Evolutionary conservation across 345 rosid species (phyloP), one percentile per base, ranked within the genome.

Genomic region (Luvunga scandens): DNA sequence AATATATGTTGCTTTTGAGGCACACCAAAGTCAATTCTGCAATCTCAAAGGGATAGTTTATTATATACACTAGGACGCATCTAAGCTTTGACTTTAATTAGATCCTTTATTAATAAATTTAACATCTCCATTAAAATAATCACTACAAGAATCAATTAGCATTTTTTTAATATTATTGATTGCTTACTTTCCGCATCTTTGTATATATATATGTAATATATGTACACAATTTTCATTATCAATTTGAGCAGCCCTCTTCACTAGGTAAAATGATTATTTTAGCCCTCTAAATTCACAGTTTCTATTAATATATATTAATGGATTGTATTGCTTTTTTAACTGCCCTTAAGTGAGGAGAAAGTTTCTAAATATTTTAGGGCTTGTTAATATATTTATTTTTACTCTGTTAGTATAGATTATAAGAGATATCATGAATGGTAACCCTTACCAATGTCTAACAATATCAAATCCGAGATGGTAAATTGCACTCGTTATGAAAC

Each of bases 21-120:
- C 85, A 84, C 91, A 84, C 90, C 83, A 77, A 87, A 87, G 90
- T 90, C 93, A 87, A 90, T 79, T 62, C 90, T 87, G 77, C 78
- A 86, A 81, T 75, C 89, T 62, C 81, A 56, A 69, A 78, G 81
- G 79, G 50, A 75, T 73, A 77, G 77, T 57, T 66, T 81, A 66
- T 81, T 70, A 63, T 71, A 80, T 82, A 83, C 57, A 55, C 75
- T 82, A 76, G 77, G 88, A 82, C 78, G 87, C 88, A 82, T 84
- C 90, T 79, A 71, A 84, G 83, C 56, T 81, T 82, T 87, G 90
- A 87, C 88, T 87, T 84, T 80, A 82, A 39, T 60, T 77, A 3
- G 66, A 3, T 75, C 39, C 77, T 73, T 82, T 70, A 82, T 72
- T 84, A 71, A 53, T 16, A 53, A 53, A 81, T 33, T 62, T 12